Base-by-base conservation (phyloP, 176 grass and related monocot genomes). In the Carex parvula region DNA sequence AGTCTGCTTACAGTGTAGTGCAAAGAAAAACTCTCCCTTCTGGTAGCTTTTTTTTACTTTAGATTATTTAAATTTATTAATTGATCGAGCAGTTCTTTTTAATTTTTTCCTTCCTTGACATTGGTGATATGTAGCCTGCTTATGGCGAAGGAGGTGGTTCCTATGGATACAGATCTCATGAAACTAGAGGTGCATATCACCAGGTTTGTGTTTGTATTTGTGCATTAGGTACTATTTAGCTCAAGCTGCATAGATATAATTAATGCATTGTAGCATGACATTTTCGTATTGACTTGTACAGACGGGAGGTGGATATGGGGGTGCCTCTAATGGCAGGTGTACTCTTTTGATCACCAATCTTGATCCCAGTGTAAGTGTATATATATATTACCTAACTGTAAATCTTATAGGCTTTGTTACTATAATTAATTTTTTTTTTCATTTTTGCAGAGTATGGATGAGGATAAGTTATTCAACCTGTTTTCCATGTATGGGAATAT, bases 401-500 rank as follows among this genome's bases (percentile, higher is more conserved):
- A 85, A 79, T 14, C 64, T 70, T 64, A 41, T 60, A 62, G 37
- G n/a, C 14, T 59, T 29, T 11, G n/a, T 37, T 54, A 52, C 6
- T 13, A 29, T 39, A 60, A 18, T 79, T 79, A 69, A 79, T 65
- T 29, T 62, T 53, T 65, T 74, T 65, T 61, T 3, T 87, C 33
- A 70, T 61, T 1, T 88, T 29, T 91, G 88, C 91, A 95, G 96
- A 92, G 89, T 84, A 94, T 90, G 85, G 88, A 99, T 24, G 96
- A 95, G 83, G 93, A 99, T 67, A 99, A 95, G 71, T 88, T 99
- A 82, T 99, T 99, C 86, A 95, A 95, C 86, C 84, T 95, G 13
- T 99, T 94, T 84, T 99, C 96, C 21, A 86, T 99, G 67, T 99
- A 99, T 89, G 97, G 97, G 75, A 99, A 99, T 86, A 92, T 99